Conservation (phyloP, 2,329 filamentous ascomycete species). For the Penicillium sp. region DNA sequence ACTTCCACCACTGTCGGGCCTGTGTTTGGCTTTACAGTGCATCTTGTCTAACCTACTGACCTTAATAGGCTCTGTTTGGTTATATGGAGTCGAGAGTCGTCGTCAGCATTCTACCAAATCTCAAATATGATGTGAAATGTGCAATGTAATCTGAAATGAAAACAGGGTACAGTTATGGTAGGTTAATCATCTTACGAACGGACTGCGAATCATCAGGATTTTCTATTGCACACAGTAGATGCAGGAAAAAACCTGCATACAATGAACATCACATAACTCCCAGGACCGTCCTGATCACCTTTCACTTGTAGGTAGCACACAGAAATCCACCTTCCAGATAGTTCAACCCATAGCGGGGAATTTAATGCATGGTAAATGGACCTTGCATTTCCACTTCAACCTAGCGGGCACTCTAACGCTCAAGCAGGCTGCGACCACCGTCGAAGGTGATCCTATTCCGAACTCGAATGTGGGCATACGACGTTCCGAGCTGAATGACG, state of each 20-base stretch:
- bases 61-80: neutral
- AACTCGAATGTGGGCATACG: slow-evolving; percentile 1
- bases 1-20: slow-evolving; percentile 7
- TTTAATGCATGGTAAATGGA: neutral
- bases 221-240: neutral
- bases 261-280: neutral
- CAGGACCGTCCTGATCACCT: neutral
- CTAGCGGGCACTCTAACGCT: neutral
- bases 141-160: neutral
- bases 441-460: slow-evolving; percentile 2
- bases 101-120: neutral
- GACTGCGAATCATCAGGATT: neutral
- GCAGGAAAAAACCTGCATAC: neutral
- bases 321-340: neutral
- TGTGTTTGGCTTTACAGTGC: neutral
- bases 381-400: neutral
- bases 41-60: neutral
- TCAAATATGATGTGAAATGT: slow-evolving; percentile 1
- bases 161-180: too few species aligned
- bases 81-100: neutral
- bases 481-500: neutral
- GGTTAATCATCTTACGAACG: neutral
- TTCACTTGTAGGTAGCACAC: neutral
- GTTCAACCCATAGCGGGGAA: neutral
- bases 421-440: slow-evolving; percentile 2